These are phyloP conservation scores for Trichophyton benhamiae DNA, from an alignment of 2,329 filamentous ascomycete genomes.

Conservation along the genomic window DNA sequence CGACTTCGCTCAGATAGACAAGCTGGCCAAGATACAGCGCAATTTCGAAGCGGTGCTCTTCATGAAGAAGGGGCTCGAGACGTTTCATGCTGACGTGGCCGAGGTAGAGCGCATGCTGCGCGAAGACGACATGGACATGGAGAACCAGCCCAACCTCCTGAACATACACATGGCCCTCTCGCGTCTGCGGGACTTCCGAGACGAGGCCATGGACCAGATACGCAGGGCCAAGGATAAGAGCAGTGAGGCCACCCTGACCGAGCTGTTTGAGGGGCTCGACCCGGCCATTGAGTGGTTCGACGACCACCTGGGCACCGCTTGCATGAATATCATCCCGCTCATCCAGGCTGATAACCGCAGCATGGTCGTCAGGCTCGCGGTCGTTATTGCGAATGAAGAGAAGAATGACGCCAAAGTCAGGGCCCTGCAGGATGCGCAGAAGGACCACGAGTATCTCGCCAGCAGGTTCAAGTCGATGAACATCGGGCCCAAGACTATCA, in stretches of 20 bases:
- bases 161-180: conserved; percentile 86
- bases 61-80: conserved; percentile 84
- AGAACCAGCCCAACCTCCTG: conserved; percentile 85
- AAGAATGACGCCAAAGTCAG: conserved; percentile 86
- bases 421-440: conserved; percentile 85
- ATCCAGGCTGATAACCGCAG: conserved; percentile 78
- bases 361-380: conserved; percentile 77
- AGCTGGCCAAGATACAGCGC: conserved; percentile 50
- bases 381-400: conserved; percentile 91
- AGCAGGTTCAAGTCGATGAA: conserved; percentile 90
- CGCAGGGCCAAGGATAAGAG: conserved; percentile 59
- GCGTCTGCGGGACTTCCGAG: conserved; percentile 80
- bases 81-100: conserved; percentile 65
- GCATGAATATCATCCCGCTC: conserved; percentile 77
- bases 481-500: conserved; percentile 77
- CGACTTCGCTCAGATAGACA: conserved; percentile 80
- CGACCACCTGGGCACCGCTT: conserved; percentile 79
- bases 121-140: conserved; percentile 72
- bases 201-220: conserved; percentile 96
- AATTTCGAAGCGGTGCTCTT: conserved; percentile 90
- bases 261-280: conserved; percentile 80
- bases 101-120: conserved; percentile 65
- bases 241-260: conserved; percentile 69
- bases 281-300: conserved; percentile 89
- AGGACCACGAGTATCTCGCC: conserved; percentile 90